These are phyloP conservation scores for Gossypium davidsonii DNA, from an alignment of 441 rosid species.

Conservation along the genomic window DNA sequence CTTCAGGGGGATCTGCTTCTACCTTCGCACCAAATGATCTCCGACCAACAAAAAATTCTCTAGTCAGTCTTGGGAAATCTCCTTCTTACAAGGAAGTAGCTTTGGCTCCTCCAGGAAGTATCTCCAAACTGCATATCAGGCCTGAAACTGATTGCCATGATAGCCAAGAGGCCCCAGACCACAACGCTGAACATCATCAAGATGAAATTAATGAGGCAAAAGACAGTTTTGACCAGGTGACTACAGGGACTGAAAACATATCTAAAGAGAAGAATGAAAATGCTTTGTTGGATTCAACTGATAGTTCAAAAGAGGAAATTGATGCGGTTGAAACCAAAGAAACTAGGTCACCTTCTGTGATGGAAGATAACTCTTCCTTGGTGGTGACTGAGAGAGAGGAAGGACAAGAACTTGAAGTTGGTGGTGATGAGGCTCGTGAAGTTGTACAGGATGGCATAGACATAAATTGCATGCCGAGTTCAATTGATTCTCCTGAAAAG, in stretches of 20 bases:
- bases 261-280: slow-evolving; percentile 31
- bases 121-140: slow-evolving; percentile 63
- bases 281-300: slow-evolving; percentile 21
- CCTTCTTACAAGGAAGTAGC: slow-evolving; percentile 98
- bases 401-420: slow-evolving; percentile 31
- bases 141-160: slow-evolving; percentile 42
- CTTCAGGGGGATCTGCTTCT: slow-evolving; percentile 40
- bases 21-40: slow-evolving; percentile 36
- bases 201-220: slow-evolving; percentile 31
- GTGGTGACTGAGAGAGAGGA: slow-evolving; percentile 27
- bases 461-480: slow-evolving; percentile 26
- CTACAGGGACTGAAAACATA: slow-evolving; percentile 22
- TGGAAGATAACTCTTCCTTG: slow-evolving; percentile 28
- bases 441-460: slow-evolving; percentile 30
- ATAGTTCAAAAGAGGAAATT: slow-evolving; percentile 27
- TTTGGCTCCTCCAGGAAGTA: slow-evolving; percentile 86
- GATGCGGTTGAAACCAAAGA: slow-evolving; percentile 34
- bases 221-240: slow-evolving; percentile 29
- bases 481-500: slow-evolving; percentile 23
- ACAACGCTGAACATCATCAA: slow-evolving; percentile 25
- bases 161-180: slow-evolving; percentile 28
- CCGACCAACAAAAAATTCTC: slow-evolving; percentile 36
- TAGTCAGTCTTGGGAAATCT: slow-evolving; percentile 73
- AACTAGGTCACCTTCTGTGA: slow-evolving; percentile 29
- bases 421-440: slow-evolving; percentile 32